phyloP scores from a whole-genome alignment of 805 yeast species.

The Barnettozyma siamensis region DNA sequence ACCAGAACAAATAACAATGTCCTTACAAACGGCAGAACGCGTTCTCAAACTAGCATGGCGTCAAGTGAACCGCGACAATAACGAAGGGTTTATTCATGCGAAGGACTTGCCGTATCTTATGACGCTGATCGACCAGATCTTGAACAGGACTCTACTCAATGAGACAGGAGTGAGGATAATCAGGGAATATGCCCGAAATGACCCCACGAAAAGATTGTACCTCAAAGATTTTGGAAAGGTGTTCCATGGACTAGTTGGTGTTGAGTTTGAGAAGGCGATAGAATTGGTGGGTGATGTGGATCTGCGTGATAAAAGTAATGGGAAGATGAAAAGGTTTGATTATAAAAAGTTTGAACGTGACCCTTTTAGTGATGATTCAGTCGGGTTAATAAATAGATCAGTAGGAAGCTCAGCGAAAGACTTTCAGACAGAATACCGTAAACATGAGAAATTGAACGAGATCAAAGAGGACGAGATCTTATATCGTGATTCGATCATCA shows the following conservation, averaged over 20 bases:
- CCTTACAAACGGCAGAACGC: not conserved
- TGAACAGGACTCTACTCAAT: conserved; percentile 22
- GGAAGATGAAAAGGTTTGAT: not conserved
- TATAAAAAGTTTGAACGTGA: not conserved
- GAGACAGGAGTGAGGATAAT: conserved; percentile 23
- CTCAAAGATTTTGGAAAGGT: conserved; percentile 28
- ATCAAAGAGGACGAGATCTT: conserved; percentile 22
- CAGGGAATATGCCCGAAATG: conserved; percentile 26
- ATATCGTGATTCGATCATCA: conserved; percentile 22
- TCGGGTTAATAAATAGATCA: no score
- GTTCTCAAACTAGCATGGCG: conserved; percentile 21
- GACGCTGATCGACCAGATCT: conserved; percentile 18
- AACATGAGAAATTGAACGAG: conserved; percentile 17
- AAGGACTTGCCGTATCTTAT: conserved; percentile 19
- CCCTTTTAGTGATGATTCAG: conserved; percentile 6
- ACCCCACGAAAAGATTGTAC: conserved; percentile 26
- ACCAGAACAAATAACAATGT: not conserved
- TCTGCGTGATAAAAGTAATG: not conserved
- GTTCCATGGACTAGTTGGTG: conserved; percentile 28
- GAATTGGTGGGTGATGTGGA: conserved; percentile 8
- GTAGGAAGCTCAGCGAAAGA: no score
- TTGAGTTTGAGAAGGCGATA: conserved; percentile 26
- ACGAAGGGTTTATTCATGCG: conserved; percentile 16
- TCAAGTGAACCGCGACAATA: conserved; percentile 14
- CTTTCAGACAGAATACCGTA: conserved; percentile 18